phyloP scores from a whole-genome alignment of 176 grass and related monocot species.

The Pharus latifolius region DNA sequence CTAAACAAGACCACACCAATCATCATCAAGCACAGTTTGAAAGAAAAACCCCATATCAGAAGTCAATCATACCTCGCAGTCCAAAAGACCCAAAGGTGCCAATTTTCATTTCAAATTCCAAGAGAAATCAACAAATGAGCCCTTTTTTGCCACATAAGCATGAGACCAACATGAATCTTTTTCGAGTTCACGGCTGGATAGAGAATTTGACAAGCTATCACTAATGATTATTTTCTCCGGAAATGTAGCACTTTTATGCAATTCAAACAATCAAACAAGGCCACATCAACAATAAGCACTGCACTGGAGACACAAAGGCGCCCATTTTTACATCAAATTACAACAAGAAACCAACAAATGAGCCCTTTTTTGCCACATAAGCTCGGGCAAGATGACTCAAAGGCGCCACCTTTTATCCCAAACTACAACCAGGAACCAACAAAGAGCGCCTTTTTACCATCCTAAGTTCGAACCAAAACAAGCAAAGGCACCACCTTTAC shows the following conservation, averaged over 20 bases:
- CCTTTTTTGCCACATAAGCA: neutral
- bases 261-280: neutral
- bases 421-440: no score
- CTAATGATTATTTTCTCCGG: neutral
- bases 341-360: conserved; percentile 2
- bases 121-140: conserved; percentile 1
- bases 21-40: no score
- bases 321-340: neutral
- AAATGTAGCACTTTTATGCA: neutral
- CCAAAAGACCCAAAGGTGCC: neutral
- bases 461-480: neutral
- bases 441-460: no score
- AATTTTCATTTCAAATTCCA: neutral
- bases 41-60: no score
- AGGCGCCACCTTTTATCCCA: neutral
- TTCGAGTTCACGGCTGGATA: no score
- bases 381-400: neutral
- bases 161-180: no score
- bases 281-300: neutral
- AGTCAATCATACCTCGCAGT: no score
- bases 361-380: neutral
- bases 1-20: neutral
- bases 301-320: neutral
- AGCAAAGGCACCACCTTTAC: neutral
- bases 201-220: no score